Evolutionary conservation across 2,329 filamentous ascomycete species (phyloP), one percentile per base, ranked within the genome.

Genomic region (Cercospora sp.): DNA sequence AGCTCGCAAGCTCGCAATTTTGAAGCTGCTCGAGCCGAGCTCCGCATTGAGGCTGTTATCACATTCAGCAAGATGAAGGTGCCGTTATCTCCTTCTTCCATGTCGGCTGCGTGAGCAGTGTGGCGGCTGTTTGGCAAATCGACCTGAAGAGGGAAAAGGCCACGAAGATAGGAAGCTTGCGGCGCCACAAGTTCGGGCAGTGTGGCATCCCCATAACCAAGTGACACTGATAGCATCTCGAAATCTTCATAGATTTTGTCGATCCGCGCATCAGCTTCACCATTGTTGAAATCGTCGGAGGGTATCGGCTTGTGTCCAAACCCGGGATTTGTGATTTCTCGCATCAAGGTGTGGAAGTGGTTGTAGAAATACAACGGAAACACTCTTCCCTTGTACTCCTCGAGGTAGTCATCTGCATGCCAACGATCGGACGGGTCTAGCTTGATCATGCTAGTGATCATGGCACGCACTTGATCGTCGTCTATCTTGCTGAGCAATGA

Each of bases 341-440:
- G 92, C 93, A 99, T 97, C 77, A 99, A 97, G 75, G 97, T 94
- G 78, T 99, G 95, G 34, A 99, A 84, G 77, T 99, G 98, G 77
- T 89, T 96, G 83, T 97, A 98, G 76, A 99, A 99, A 80, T 99
- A 99, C 67, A 92, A 88, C 0, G 95, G 96, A 71, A 99, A 99
- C 3, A 94, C 92, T 77, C 94, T 97, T 58, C 88, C 88, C 75
- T 93, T 92, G 89, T 92, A 98, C 75, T 97, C 94, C 24, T 93
- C 90, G 9, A 99, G 84, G 73, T 97, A 98, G 76, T 98, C 92
- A 67, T 97, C 93, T 1, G 95, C 94, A 18, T 93, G 93, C 79
- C 97, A 97, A 72, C 95, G 88, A 74, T 92, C 92, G 79, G 97
- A 90, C 0, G 96, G 94, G 72, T 98, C 92, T 7, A 97, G 84